Evolutionary conservation across 2,329 filamentous ascomycete genomes (phyloP), one percentile per base, ranked within the genome.

Genomic region (Didymella sp.): DNA sequence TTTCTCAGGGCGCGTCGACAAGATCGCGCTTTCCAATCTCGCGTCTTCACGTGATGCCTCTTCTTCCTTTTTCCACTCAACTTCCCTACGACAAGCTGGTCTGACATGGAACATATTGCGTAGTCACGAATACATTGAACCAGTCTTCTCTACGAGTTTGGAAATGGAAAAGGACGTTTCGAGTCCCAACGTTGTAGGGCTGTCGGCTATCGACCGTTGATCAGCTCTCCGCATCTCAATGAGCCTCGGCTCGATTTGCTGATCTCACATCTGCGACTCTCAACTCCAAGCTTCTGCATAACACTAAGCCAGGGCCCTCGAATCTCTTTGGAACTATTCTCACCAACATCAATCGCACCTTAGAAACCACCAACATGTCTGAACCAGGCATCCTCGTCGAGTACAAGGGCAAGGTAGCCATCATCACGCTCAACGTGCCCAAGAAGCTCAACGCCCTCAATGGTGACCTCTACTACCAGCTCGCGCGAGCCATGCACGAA

Each of bases 391-490:
- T 89, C 58, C 82, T 81, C 43, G 72, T 90, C 67, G 82, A 86
- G 59, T 90, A 87, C 75, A 80, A 82, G 67, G 89, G 85, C 75
- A 87, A 87, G 58, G 79, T 92, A 62, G 91, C 94, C 70, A 86
- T 93, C 72, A 88, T 99, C 76, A 96, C 91, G 17, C 88, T 99
- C 73, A 89, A 93, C 78, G 89, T 91, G 48, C 85, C 88, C 51
- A 85, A 87, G 73, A 97, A 97, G 80, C 90, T 98, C 76, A 96
- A 96, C 76, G 92, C 94, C 28, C 79, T 97, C 48, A 84, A 80
- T 58, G 82, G 85, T 69, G 79, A 85, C 59, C 83, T 88, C 48
- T 98, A 97, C 81, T 96, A 90, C 75, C 83, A 87, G 27, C 83
- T 98, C 38, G 87, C 89, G 1, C 83, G 85, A 66, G 83, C 86